Evolutionary conservation across 139 green algal species (phyloP).

Genomic region (Yamagishiella unicocca): DNA sequence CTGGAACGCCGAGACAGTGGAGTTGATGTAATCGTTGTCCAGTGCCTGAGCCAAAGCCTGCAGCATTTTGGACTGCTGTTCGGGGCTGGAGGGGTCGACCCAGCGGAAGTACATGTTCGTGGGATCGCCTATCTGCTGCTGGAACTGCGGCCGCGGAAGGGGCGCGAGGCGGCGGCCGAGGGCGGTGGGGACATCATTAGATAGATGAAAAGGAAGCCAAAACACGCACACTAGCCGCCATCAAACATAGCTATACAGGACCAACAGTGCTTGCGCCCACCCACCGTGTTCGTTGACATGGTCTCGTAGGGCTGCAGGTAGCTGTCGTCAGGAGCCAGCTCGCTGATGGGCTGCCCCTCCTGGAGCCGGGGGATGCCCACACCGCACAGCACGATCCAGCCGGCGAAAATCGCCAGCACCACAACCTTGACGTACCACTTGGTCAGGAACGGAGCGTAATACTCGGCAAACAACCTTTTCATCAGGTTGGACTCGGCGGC

Average conservation of each 20-base stretch:
- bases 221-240: background rate
- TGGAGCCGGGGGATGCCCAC: conserved; percentile 33
- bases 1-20: conserved; percentile 39
- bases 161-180: background rate
- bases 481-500: conserved; percentile 15
- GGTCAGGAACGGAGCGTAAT: conserved; percentile 40
- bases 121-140: conserved; percentile 51
- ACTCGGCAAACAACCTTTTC: background rate
- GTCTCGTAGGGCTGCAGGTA: conserved; percentile 54
- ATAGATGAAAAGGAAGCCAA: background rate
- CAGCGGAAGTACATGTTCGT: conserved; percentile 49
- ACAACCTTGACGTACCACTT: conserved; percentile 46
- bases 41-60: conserved; percentile 19
- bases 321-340: conserved; percentile 54
- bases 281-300: conserved; percentile 17
- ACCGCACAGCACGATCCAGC: conserved; percentile 1
- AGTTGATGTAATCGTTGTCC: conserved; percentile 42
- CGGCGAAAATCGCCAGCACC: conserved; percentile 45
- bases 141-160: conserved; percentile 15
- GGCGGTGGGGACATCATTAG: background rate
- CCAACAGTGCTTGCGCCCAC: background rate
- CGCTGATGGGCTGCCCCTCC: conserved; percentile 52
- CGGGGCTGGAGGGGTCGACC: conserved; percentile 40
- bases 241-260: background rate
- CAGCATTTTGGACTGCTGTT: conserved; percentile 50